Conservation (phyloP, 2,329 filamentous ascomycete genomes). For the Trichoderma hamatum region DNA sequence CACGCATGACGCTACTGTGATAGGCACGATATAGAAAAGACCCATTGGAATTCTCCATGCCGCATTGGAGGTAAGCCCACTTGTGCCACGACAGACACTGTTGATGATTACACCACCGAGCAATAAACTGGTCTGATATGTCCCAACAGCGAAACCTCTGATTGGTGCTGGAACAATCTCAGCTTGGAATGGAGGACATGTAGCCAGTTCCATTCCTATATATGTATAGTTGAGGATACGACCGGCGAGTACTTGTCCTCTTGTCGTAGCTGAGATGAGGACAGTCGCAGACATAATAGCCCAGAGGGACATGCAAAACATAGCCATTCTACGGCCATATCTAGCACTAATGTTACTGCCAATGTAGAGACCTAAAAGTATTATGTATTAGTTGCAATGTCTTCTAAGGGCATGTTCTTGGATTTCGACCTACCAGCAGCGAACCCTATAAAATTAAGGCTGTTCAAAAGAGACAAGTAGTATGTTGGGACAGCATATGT, state of each 20-base stretch:
- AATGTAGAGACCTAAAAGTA: background rate
- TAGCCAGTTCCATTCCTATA: slow-evolving; percentile 16
- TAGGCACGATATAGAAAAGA: slow-evolving; percentile 2
- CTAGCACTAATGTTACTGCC: slow-evolving; percentile 13
- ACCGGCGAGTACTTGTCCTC: slow-evolving; percentile 18
- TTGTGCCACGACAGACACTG: slow-evolving; percentile 19
- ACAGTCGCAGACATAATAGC: slow-evolving; percentile 21
- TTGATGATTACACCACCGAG: slow-evolving; percentile 15
- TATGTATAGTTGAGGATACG: slow-evolving; percentile 20
- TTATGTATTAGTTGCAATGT: background rate
- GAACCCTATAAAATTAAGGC: slow-evolving; percentile 17
- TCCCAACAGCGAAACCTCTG: slow-evolving; percentile 17
- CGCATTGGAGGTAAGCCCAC: slow-evolving; percentile 3
- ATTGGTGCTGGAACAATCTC: slow-evolving; percentile 17
- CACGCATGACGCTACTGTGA: slow-evolving; percentile 15
- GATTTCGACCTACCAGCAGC: background rate
- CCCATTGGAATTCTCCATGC: slow-evolving; percentile 22
- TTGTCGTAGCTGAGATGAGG: slow-evolving; percentile 13
- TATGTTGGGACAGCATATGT: slow-evolving; percentile 18
- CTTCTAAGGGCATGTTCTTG: background rate
- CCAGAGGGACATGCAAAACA: slow-evolving; percentile 23
- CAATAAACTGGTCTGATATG: slow-evolving; percentile 11
- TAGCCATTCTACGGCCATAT: slow-evolving; percentile 17
- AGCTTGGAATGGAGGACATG: slow-evolving; percentile 16
- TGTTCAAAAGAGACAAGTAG: slow-evolving; percentile 16